phyloP scores from a whole-genome alignment of 495 filamentous ascomycete species.

The Podospora didyma region DNA sequence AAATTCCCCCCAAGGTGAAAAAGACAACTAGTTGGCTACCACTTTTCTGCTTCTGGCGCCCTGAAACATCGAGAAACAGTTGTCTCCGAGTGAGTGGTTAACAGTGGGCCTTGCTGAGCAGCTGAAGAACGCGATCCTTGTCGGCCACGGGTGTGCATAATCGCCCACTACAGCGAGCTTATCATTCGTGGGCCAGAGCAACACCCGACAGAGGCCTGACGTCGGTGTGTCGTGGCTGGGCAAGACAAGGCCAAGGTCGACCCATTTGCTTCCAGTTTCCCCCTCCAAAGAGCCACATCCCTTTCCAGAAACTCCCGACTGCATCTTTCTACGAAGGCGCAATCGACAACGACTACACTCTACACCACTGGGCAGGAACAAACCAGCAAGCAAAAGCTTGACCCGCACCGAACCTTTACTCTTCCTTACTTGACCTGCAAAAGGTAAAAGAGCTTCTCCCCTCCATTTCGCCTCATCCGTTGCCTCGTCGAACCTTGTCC shows the following conservation, averaged over 20 bases:
- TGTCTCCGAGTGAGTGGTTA: slow-evolving; percentile 4
- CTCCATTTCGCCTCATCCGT: not conserved
- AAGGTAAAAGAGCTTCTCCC: too few relatives aligned
- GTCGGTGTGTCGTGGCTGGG: not conserved
- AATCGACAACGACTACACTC: too few relatives aligned
- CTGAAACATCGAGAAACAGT: slow-evolving; percentile 8
- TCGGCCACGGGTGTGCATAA: not conserved
- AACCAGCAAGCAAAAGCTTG: too few relatives aligned
- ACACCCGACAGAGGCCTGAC: slow-evolving; percentile 1
- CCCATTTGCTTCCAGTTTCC: not conserved
- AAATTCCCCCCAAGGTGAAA: too few relatives aligned
- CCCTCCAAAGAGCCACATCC: not conserved
- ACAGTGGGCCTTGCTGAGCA: not conserved
- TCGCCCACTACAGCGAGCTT: not conserved
- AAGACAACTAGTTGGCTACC: too few relatives aligned
- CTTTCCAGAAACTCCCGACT: too few relatives aligned
- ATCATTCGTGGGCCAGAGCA: not conserved
- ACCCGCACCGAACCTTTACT: too few relatives aligned
- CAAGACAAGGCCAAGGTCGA: not conserved
- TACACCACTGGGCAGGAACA: too few relatives aligned
- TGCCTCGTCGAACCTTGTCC: not conserved
- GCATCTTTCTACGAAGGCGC: too few relatives aligned
- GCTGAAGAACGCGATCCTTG: not conserved
- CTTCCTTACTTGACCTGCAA: too few relatives aligned
- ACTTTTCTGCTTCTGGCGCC: not conserved